phyloP scores from a whole-genome alignment of 2,329 filamentous ascomycete species.

The Cytospora chrysosperma region DNA sequence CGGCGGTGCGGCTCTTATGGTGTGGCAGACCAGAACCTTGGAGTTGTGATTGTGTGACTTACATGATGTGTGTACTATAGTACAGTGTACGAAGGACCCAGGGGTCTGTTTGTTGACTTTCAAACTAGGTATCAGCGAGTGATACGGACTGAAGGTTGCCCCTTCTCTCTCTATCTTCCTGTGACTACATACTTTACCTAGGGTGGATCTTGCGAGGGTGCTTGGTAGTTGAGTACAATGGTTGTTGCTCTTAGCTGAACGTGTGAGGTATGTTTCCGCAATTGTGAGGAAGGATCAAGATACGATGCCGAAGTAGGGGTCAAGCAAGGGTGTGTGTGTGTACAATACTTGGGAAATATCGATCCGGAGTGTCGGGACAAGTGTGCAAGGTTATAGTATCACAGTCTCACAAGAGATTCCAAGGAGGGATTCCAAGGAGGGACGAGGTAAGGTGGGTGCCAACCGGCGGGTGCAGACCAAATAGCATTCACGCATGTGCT shows the following conservation, averaged over 20 bases:
- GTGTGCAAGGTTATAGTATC: background rate
- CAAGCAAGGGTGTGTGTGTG: background rate
- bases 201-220: background rate
- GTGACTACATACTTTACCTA: background rate
- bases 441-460: background rate
- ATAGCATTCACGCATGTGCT: background rate
- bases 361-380: slow-evolving; percentile 3
- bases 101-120: background rate
- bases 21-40: background rate
- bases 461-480: background rate
- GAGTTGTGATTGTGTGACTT: slow-evolving; percentile 19
- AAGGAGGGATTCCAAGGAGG: background rate
- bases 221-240: too few species aligned
- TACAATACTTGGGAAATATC: background rate
- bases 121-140: background rate
- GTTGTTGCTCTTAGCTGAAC: background rate
- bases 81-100: background rate
- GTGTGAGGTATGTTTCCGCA: background rate
- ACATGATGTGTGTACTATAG: slow-evolving; percentile 25
- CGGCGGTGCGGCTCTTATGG: background rate
- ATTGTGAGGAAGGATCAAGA: background rate
- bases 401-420: background rate
- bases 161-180: slow-evolving; percentile 21
- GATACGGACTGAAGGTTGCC: slow-evolving; percentile 1
- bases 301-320: slow-evolving; percentile 9